Conservation (phyloP, 2,329 filamentous ascomycete genomes). For the Orbilia javanica region DNA sequence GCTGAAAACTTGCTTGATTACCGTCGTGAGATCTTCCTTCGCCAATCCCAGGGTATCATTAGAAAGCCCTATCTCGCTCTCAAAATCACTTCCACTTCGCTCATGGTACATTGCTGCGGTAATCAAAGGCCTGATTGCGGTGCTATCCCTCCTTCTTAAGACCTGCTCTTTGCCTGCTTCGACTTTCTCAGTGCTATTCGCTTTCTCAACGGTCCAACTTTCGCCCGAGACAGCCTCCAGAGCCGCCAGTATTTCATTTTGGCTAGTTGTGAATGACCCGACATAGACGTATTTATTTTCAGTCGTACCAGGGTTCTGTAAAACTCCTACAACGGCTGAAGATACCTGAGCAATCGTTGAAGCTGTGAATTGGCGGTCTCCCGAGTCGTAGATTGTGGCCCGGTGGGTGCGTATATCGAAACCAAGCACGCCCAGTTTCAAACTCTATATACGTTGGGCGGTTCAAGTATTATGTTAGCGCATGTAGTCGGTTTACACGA, state of each 20-base stretch:
- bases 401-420: slow-evolving; percentile 69
- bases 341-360: slow-evolving; percentile 71
- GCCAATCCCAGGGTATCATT: slow-evolving; percentile 34
- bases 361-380: slow-evolving; percentile 69
- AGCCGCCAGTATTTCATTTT: slow-evolving; percentile 71
- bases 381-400: slow-evolving; percentile 72
- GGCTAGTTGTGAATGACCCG: slow-evolving; percentile 71
- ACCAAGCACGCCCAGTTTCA: slow-evolving; percentile 69
- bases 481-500: neutral
- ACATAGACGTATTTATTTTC: slow-evolving; percentile 73
- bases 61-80: slow-evolving; percentile 43
- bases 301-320: slow-evolving; percentile 69
- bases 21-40: slow-evolving; percentile 21
- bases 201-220: slow-evolving; percentile 68
- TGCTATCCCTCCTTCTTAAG: slow-evolving; percentile 51
- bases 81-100: slow-evolving; percentile 42
- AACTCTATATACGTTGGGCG: no score
- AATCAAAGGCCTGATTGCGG: slow-evolving; percentile 47
- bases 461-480: no score
- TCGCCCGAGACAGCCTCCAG: slow-evolving; percentile 69
- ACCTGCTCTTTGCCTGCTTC: slow-evolving; percentile 67
- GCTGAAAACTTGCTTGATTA: slow-evolving; percentile 16
- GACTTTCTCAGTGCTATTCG: slow-evolving; percentile 65
- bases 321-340: slow-evolving; percentile 69
- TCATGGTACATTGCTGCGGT: slow-evolving; percentile 56